Evolutionary conservation across 495 filamentous ascomycete species (phyloP), one percentile per base, ranked within the genome.

Genomic region (Friedmanniomyces endolithicus): DNA sequence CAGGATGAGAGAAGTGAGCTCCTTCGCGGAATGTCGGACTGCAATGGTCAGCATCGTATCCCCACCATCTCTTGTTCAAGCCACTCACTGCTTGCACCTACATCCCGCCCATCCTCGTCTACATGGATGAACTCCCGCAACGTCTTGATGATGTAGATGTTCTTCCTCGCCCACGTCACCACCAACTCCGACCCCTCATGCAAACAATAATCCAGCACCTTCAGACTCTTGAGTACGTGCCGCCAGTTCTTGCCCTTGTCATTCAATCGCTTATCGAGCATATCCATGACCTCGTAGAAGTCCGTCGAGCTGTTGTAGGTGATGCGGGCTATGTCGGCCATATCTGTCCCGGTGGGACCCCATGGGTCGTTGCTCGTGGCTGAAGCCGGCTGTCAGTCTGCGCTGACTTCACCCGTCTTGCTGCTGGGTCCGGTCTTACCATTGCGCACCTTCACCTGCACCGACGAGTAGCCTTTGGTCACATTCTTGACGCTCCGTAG

Each of bases 241-340:
- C 94, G 82, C 94, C 94, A 99, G 70, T 99, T 99, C 77, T 95
- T 99, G 63, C 94, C 94, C 70, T 99, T 99, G 68, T 99, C 94
- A 63, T 99, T 99, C 63, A 99, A 75, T 56, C 94, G 85, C 75
- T 97, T 97, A 71, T 97, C 94, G 57, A 99, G 75, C 92, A 99
- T 99, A 70, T 97, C 94, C 83, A 99, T 95, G 63, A 99, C 95
- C 66, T 99, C 90, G 74, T 94, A 94, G 71, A 97, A 99, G 69
- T 96, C 92, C 66, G 82, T 88, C n/a, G 86, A 86, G 65, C 89
- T 95, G 74, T 92, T 90, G 71, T 87, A 99, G 20, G 94, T 97
- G 78, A 97, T 80, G 67, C 88, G 85, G 68, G 94, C 87, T 67
- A 99, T 95, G 71, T 99, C 94, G 68, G 86, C 87, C 94, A 99